Base-by-base conservation (phyloP, 305 asterid genomes). In the Solanum aculeatissimum region DNA sequence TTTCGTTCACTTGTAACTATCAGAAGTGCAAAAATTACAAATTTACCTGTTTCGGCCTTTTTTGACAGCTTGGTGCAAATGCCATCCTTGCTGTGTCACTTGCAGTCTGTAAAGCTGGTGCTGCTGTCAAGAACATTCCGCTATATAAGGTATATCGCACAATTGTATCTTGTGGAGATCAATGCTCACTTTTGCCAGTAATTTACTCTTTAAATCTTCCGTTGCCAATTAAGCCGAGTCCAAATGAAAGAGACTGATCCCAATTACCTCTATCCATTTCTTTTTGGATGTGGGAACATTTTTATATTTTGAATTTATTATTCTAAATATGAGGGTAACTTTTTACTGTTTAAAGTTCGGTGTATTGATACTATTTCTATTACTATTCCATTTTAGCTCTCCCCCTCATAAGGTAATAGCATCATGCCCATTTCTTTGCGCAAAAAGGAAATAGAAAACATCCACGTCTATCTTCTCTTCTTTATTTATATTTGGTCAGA, bases 101-200 rank as follows among this genome's bases (percentile, higher is more conserved):
- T 84, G 91, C 90, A 57, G 87, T 94, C 60, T 95, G 98, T 88
- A 95, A 93, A 89, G 97, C 96, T 78, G 98, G 98, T 82, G 98
- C 71, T 65, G 42, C 71, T 65, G 71, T 65, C 71, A 65, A 60
- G 68, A 60, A 60, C 0, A 87, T 90, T 86, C 98, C 98, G 27
- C 84, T 95, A 68, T 95, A 95, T 92, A 92, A 93, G 98, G 98
- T 95, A 91, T 80, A 38, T 32, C 49, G 11, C 9, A 4, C 18
- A 7, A 58, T 60, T 2, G 80, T 45, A 16, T 12, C 7, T 66
- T 25, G 7, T 42, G 55, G 11, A 70, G 54, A n/a, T 45, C 7
- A 69, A 40, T 69, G 53, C 47, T 60, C 35, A 60, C 68, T 60
- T 23, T 60, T 60, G 8, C 35, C 35, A 11, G 35, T 60, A 23